Evolutionary conservation across 768 basidiomycete genomes (phyloP).

Genomic region (Suillus cothurnatus): DNA sequence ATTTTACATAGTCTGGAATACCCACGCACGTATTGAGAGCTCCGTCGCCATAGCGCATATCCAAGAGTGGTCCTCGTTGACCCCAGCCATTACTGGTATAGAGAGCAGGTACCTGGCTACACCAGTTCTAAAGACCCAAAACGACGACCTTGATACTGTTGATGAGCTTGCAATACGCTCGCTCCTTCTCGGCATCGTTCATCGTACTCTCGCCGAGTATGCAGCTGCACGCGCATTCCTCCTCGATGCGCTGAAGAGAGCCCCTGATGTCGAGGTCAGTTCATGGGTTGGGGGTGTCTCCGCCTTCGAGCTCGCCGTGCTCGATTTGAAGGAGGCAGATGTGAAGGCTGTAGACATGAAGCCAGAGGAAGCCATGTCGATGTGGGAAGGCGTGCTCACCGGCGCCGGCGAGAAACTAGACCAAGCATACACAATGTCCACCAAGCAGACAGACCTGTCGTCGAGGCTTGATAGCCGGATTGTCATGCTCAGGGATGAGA

Average conservation of each 20-base stretch:
- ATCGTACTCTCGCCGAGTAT: slow-evolving; percentile 57
- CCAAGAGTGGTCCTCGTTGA: slow-evolving; percentile 48
- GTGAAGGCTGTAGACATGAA: slow-evolving; percentile 36
- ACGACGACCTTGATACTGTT: slow-evolving; percentile 59
- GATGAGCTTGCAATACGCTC: slow-evolving; percentile 73
- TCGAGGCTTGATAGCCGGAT: slow-evolving; percentile 72
- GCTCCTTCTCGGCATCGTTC: slow-evolving; percentile 66
- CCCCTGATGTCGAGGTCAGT: slow-evolving; percentile 46
- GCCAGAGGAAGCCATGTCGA: slow-evolving; percentile 20
- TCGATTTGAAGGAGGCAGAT: slow-evolving; percentile 68
- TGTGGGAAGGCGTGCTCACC: slow-evolving; percentile 54
- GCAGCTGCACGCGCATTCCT: slow-evolving; percentile 49
- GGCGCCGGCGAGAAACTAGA: slow-evolving; percentile 54
- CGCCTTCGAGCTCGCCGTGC: slow-evolving; percentile 68
- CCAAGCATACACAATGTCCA: slow-evolving; percentile 46
- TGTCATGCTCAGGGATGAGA: slow-evolving; percentile 71
- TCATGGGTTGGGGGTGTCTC: slow-evolving; percentile 72
- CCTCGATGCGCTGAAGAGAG: slow-evolving; percentile 48
- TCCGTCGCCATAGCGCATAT: slow-evolving; percentile 62
- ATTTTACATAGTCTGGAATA: slow-evolving; percentile 69
- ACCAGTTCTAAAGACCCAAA: background rate
- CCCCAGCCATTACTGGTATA: slow-evolving; percentile 44
- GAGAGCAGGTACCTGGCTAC: slow-evolving; percentile 29
- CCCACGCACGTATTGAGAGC: slow-evolving; percentile 59
- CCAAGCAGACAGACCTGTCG: slow-evolving; percentile 61